Percentiles rank a stretch among this genome's conserved stretches.
Evolutionary conservation across 2,329 filamentous ascomycete species (phyloP).

Genomic region (Cercospora zeae-maydis): DNA sequence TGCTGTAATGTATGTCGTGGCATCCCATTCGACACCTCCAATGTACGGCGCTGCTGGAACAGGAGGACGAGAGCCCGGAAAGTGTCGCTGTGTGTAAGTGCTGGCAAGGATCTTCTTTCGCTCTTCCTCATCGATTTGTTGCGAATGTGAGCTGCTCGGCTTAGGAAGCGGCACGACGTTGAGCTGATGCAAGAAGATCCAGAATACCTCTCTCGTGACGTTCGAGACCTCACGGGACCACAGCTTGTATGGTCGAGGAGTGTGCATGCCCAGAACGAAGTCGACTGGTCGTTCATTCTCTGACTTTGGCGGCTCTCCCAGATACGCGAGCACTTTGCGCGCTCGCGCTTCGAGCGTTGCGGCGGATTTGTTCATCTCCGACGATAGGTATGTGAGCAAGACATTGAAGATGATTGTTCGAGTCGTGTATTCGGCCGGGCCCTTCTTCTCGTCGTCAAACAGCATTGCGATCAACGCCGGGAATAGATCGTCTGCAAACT

Average conservation of each 20-base stretch:
- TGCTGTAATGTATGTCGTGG: conserved; percentile 89
- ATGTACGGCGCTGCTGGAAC: conserved; percentile 94
- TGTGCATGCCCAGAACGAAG: conserved; percentile 87
- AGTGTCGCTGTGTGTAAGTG: conserved; percentile 62
- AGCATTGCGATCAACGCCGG: conserved; percentile 82
- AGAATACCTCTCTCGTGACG: conserved; percentile 97
- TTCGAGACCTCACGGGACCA: conserved; percentile 92
- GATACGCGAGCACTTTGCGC: conserved; percentile 68
- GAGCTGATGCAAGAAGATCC: conserved; percentile 94
- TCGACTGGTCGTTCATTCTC: conserved; percentile 73
- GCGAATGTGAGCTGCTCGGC: conserved; percentile 28
- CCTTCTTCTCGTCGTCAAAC: conserved; percentile 97
- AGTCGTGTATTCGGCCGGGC: conserved; percentile 93
- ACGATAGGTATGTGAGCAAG: conserved; percentile 81
- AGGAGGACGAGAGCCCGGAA: conserved; percentile 80
- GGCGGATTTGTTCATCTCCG: conserved; percentile 47
- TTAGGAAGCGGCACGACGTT: conserved; percentile 72
- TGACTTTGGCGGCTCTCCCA: conserved; percentile 75
- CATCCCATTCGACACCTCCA: conserved; percentile 97
- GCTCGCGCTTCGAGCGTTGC: conserved; percentile 58
- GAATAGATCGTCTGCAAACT: conserved; percentile 77
- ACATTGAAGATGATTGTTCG: conserved; percentile 85
- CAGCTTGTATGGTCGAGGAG: conserved; percentile 80
- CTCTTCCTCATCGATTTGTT: conserved; percentile 17
- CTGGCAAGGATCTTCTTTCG: conserved; percentile 26